Percentiles rank a stretch among this genome's conserved stretches.
Conservation (phyloP, 2,329 filamentous ascomycete species). For the Monilinia vaccinii-corymbosi region DNA sequence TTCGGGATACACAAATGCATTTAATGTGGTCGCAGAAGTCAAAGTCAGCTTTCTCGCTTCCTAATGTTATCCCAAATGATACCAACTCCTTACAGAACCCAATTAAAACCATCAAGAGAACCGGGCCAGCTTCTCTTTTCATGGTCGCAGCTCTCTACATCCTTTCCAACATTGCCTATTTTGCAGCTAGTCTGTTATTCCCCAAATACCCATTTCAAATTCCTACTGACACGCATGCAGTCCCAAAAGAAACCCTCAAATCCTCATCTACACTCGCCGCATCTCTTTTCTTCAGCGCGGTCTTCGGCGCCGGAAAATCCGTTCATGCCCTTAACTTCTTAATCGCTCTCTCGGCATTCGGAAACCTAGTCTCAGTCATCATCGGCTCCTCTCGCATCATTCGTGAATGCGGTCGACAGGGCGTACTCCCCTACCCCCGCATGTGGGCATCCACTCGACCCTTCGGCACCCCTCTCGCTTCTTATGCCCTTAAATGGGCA, state of each 20-base stretch:
- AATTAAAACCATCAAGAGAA: constrained; percentile 43
- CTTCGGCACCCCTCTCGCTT: constrained; percentile 53
- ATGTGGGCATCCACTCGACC: constrained; percentile 52
- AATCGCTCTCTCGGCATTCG: constrained; percentile 38
- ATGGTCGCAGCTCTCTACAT: constrained; percentile 47
- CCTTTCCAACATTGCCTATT: constrained; percentile 52
- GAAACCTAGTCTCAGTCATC: constrained; percentile 40
- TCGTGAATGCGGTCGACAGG: constrained; percentile 43
- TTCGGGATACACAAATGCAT: constrained; percentile 48
- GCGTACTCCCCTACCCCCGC: constrained; percentile 6
- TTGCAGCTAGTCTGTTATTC: constrained; percentile 37
- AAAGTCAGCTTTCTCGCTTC: constrained; percentile 30
- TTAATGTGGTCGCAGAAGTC: constrained; percentile 54
- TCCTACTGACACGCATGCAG: constrained; percentile 20
- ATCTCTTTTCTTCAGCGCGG: constrained; percentile 39
- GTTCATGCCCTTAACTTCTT: constrained; percentile 37
- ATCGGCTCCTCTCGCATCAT: constrained; percentile 48
- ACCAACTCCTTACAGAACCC: constrained; percentile 37
- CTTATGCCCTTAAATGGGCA: constrained; percentile 48
- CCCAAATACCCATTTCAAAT: neutral
- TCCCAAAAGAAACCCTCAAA: constrained; percentile 45
- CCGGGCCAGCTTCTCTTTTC: constrained; percentile 40
- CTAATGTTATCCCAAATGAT: neutral
- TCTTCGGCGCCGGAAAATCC: constrained; percentile 39
- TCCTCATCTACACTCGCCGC: constrained; percentile 39